These are phyloP conservation scores for Botryotinia convoluta DNA, from an alignment of 2,329 filamentous ascomycete species.

Conservation along the genomic window DNA sequence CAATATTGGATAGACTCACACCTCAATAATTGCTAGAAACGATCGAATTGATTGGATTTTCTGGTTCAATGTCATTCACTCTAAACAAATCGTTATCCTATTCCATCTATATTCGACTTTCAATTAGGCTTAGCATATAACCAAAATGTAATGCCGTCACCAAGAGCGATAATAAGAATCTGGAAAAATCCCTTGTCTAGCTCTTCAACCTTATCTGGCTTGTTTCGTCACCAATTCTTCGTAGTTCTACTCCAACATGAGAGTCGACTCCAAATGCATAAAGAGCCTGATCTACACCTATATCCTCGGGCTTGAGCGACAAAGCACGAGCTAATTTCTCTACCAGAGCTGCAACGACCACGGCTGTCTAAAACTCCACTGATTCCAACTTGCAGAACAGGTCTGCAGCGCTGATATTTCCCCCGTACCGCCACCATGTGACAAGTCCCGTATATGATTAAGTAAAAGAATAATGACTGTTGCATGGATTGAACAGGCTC, in stretches of 20 bases:
- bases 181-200: too few species aligned
- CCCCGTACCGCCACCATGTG: not conserved
- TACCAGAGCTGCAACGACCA: not conserved
- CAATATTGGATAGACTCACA: not conserved
- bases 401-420: not conserved
- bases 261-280: not conserved
- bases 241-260: too few species aligned
- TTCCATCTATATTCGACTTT: not conserved
- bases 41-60: not conserved
- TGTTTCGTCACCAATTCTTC: too few species aligned
- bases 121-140: rapidly evolving
- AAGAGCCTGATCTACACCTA: not conserved
- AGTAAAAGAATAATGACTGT: too few species aligned
- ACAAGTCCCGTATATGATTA: too few species aligned
- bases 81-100: not conserved
- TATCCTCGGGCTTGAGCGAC: not conserved
- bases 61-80: not conserved
- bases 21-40: not conserved
- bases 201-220: too few species aligned
- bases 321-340: not conserved
- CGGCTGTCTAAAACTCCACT: not conserved
- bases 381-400: not conserved
- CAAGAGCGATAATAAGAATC: not conserved
- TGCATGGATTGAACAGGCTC: too few species aligned
- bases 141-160: too few species aligned